Conservation (phyloP, 106 monocot genomes). For the Acorus gramineus region DNA sequence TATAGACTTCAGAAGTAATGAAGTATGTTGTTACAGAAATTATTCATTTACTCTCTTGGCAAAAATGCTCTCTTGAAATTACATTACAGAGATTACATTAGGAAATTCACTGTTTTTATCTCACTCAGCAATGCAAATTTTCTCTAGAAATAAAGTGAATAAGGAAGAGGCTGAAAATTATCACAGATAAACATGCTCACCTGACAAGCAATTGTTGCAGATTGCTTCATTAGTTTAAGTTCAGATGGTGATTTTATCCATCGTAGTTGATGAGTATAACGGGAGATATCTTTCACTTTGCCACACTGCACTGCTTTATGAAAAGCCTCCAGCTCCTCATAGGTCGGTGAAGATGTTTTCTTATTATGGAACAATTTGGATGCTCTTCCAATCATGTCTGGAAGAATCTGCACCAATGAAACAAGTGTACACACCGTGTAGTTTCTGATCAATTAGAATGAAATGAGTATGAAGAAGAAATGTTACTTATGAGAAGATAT, state of each 20-base stretch:
- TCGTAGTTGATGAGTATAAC: constrained; percentile 61
- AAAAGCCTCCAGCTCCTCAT: constrained; percentile 59
- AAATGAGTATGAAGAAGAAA: too few relatives aligned
- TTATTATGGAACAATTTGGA: constrained; percentile 63
- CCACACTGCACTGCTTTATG: constrained; percentile 24
- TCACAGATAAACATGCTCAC: constrained; percentile 20
- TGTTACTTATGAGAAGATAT: too few relatives aligned
- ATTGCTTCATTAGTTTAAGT: constrained; percentile 71
- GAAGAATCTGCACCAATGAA: constrained; percentile 45
- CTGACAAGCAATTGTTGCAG: constrained; percentile 90
- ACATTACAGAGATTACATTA: too few relatives aligned
- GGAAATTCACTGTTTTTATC: too few relatives aligned
- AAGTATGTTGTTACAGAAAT: too few relatives aligned
- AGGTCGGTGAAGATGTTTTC: constrained; percentile 53
- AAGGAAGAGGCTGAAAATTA: background rate
- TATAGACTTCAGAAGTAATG: too few relatives aligned
- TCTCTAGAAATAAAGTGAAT: too few relatives aligned
- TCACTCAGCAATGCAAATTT: too few relatives aligned
- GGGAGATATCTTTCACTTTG: constrained; percentile 61
- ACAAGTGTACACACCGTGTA: too few relatives aligned
- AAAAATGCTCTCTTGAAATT: too few relatives aligned
- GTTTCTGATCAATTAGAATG: too few relatives aligned
- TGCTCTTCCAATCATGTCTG: constrained; percentile 54
- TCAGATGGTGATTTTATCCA: constrained; percentile 87
- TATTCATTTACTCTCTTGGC: too few relatives aligned